Evolutionary conservation across 176 grass and related monocot species (phyloP), one percentile per base, ranked within the genome.

Genomic region (Melocanna baccifera): DNA sequence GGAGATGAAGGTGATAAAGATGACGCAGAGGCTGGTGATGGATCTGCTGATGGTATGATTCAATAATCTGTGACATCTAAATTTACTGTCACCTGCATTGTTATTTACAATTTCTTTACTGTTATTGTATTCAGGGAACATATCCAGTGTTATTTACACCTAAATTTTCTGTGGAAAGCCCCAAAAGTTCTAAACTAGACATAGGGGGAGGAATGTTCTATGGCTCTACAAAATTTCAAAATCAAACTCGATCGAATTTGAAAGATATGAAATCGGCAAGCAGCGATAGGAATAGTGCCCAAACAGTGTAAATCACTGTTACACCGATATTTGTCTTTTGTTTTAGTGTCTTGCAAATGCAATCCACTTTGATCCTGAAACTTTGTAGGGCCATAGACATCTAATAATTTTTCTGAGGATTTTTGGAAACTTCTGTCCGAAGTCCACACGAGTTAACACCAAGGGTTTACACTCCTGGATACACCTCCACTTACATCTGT

Each of bases 31-130:
- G 76, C 85, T 64, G 78, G 64, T 23, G 73, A 86, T 69, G 91
- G 85, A 67, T 88, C 84, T 72, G 85, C 67, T 41, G 89, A 92
- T 51, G 82, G 89, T 91, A 87, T 69, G 68, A 50, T 83, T 87
- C 67, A 67, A 19, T 50, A 50, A 41, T 43, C 4, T 32, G 12
- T 87, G 40, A 14, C 61, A 52, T 74, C 32, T 76, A 28, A 62
- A 41, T 51, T 50, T 88, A 10, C n/a, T 62, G 65, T 88, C 43
- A 28, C 3, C 30, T 51, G 20, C 4, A 63, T 74, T 39, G 28
- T 50, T 30, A 42, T 64, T 32, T 70, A 22, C 16, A 62, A 16
- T 50, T 50, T 67, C 0, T 28, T 56, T 50, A 47, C 22, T 39
- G 7, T 59, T 69, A 28, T 10, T 29, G 42, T 45, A 48, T 50